These are phyloP conservation scores for Starmera stellimalicola DNA, from an alignment of 1,139 yeast species.

Conservation along the genomic window DNA sequence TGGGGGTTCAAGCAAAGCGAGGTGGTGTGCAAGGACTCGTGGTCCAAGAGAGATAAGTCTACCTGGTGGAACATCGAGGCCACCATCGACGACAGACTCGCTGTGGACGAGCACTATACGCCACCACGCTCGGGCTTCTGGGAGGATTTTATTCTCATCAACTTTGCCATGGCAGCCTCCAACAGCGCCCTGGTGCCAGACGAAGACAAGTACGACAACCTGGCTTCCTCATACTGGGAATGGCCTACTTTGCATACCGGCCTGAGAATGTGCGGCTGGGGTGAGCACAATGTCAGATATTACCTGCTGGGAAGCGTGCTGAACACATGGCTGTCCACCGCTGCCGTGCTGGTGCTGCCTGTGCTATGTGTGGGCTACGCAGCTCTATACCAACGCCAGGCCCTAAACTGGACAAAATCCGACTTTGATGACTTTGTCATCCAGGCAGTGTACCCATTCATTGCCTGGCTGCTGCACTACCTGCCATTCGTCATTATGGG, in stretches of 20 bases:
- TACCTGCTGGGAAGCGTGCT: constrained; percentile 62
- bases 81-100: constrained; percentile 40
- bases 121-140: constrained; percentile 65
- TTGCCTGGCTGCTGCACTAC: constrained; percentile 66
- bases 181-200: constrained; percentile 73
- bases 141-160: constrained; percentile 59
- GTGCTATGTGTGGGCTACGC: constrained; percentile 30
- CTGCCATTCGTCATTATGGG: constrained; percentile 73
- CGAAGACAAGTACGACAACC: constrained; percentile 50
- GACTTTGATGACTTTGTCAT: constrained; percentile 29
- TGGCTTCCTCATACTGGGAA: constrained; percentile 73
- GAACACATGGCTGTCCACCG: constrained; percentile 50
- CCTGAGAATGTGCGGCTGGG: constrained; percentile 65
- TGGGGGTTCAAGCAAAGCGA: constrained; percentile 85
- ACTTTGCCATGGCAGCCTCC: constrained; percentile 72
- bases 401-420: constrained; percentile 17
- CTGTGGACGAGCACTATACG: constrained; percentile 32
- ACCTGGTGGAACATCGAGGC: constrained; percentile 81
- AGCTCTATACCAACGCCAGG: constrained; percentile 58
- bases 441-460: constrained; percentile 53
- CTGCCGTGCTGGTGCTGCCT: constrained; percentile 23
- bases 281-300: constrained; percentile 36
- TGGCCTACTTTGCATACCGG: constrained; percentile 65
- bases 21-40: constrained; percentile 53
- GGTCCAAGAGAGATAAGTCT: constrained; percentile 45